Evolutionary conservation across 345 rosid species (phyloP).

Genomic region (Camelina sativa): DNA sequence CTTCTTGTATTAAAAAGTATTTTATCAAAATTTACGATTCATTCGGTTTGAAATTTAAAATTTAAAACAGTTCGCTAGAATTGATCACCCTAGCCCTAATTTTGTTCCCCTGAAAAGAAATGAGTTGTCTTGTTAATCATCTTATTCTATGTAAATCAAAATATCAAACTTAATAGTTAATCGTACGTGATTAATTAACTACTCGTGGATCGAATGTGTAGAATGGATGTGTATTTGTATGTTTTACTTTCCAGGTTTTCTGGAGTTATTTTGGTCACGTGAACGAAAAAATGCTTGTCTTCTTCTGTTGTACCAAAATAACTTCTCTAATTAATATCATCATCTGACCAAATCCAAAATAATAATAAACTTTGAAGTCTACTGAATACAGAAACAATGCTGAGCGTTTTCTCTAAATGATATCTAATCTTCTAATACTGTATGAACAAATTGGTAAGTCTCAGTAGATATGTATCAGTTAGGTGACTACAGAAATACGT

Average conservation of each 20-base stretch:
- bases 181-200: background rate
- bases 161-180: background rate
- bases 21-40: too few relatives aligned
- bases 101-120: too few relatives aligned
- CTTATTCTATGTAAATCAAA: background rate
- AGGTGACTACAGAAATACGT: too few relatives aligned
- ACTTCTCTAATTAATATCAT: background rate
- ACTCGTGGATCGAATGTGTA: background rate
- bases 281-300: constrained; percentile 34
- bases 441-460: background rate
- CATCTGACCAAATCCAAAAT: constrained; percentile 16
- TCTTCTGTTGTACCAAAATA: constrained; percentile 20
- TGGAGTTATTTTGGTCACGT: constrained; percentile 41
- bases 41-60: too few relatives aligned
- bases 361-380: background rate
- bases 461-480: background rate
- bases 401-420: background rate
- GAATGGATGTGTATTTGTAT: constrained; percentile 19
- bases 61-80: too few relatives aligned
- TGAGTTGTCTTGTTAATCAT: too few relatives aligned
- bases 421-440: background rate
- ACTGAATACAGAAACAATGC: constrained; percentile 4
- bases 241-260: constrained; percentile 32
- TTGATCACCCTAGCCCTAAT: too few relatives aligned
- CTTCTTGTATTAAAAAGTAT: too few relatives aligned